Evolutionary conservation across 2,329 filamentous ascomycete species (phyloP), one percentile per base, ranked within the genome.

Genomic region (Colletotrichum sp.): DNA sequence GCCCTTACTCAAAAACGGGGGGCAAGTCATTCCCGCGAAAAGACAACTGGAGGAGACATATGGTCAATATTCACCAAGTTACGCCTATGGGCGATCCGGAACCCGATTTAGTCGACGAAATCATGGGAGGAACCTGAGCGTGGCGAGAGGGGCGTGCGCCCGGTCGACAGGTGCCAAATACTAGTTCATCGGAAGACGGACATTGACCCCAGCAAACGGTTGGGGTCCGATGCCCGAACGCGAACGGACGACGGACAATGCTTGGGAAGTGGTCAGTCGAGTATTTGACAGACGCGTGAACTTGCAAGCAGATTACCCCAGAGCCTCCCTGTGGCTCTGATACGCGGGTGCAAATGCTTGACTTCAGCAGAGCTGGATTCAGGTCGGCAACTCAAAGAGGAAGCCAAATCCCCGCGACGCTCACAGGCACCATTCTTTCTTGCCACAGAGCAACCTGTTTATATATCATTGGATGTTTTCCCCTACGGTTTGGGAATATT

Each of bases 11-110:
- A n/a, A 87, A 86, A 72, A 81, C 84, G 18, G 90, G 90, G 10
- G 89, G 90, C 71, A 92, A 91, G 77, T 89, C 88, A 0, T 92
- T 92, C 78, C 90, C 90, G 1, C 84, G 91, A 69, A 92, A 92
- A 79, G 91, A 92, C 79, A 92, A 92, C 81, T 92, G 90, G 90
- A 89, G 90, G 78, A 84, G 91, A 72, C 91, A 92, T 80, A 92
- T 92, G 90, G 84, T 87, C 43, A 92, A 92, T 81, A 92, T 91
- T 78, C 91, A 92, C 78, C 82, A 86, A 43, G 81, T 87, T 75
- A 79, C 67, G 55, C 78, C 77, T 7, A 71, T 73, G 14, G 68
- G 77, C 7, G 75, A 78, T 6, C 70, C 78, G 3, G 79, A 80
- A 69, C 77, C 78, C n/a, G 76, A 79, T 28, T 60, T 79, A 55